Evolutionary conservation across 2,329 filamentous ascomycete species (phyloP).

Genomic region (Pseudomassariella vexata): DNA sequence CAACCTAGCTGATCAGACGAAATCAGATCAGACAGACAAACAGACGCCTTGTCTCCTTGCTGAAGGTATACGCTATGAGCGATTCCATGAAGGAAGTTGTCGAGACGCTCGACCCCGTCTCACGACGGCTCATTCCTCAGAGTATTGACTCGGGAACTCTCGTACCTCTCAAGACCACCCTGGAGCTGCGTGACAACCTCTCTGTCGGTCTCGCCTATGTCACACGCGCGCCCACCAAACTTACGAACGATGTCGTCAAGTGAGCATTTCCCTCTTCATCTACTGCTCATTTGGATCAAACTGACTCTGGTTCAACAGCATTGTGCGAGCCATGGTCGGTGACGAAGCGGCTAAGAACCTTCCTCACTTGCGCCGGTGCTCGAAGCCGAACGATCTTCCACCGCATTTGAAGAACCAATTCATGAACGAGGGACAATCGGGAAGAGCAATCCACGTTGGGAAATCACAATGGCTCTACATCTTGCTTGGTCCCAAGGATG

Average conservation of each 20-base stretch:
- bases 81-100: conserved; percentile 30
- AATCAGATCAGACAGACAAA: conserved; percentile 10
- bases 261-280: conserved; percentile 35
- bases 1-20: conserved; percentile 2
- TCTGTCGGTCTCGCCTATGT: conserved; percentile 60
- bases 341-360: conserved; percentile 59
- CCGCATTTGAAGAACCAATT: conserved; percentile 56
- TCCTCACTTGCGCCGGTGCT: conserved; percentile 70
- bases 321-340: conserved; percentile 50
- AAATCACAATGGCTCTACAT: conserved; percentile 58
- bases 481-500: conserved; percentile 44
- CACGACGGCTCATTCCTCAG: conserved; percentile 23
- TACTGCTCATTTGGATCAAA: conserved; percentile 7
- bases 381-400: conserved; percentile 64
- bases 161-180: conserved; percentile 58
- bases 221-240: conserved; percentile 65
- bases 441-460: conserved; percentile 51
- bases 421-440: conserved; percentile 51
- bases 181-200: conserved; percentile 57
- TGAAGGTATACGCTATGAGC: conserved; percentile 28
- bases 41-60: conserved; percentile 21
- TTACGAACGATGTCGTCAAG: conserved; percentile 68
- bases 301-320: conserved; percentile 34
- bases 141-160: conserved; percentile 30
- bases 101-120: conserved; percentile 29